Evolutionary conservation across 2,329 filamentous ascomycete species (phyloP), one percentile per base, ranked within the genome.

Genomic region (Phialophora tarda): DNA sequence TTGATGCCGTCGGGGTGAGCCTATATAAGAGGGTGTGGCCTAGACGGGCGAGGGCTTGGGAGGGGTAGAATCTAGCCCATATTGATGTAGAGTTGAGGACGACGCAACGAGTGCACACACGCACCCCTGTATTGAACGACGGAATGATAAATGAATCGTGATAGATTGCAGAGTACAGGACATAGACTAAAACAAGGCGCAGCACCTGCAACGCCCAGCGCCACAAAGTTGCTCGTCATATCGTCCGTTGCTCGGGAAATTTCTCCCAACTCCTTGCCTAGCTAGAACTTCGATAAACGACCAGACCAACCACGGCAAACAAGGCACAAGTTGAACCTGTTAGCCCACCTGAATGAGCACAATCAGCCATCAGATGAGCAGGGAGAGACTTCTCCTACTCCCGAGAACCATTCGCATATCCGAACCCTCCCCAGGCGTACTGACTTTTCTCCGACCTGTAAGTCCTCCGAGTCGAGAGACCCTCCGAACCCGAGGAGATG

Each of bases 1-100:
- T 97, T 80, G 95, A 99, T 80, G 89, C 93, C 2, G 88, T 99
- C 55, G 95, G 92, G 58, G 91, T 98, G 69, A 96, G 92, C 80
- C 77, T 95, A 75, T 95, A 94, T 77, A 95, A 95, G 85, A 82
- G 91, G 24, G 88, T 94, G 67, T 95, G 89, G 85, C 95, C 95
- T 7, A 84, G 93, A 65, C 84, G 83, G 69, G 88, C 92, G 21
- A 78, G 53, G 55, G 21, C 50, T 17, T 65, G 51, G 54, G 69
- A 71, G 21, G 24, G 1, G 24, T 66, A 38, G 60, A 23, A n/a
- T 8, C 2, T 44, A 8, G 14, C 8, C 17, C 38, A 7, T n/a
- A 0, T 44, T n/a, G 14, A 44, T 44, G 38, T n/a, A 8, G 17
- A n/a, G 5, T 8, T 8, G 5, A 44, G 5, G 14, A 44, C 38